Base-by-base conservation (phyloP, 1,284 basidiomycete genomes). In the Mycena sp. region DNA sequence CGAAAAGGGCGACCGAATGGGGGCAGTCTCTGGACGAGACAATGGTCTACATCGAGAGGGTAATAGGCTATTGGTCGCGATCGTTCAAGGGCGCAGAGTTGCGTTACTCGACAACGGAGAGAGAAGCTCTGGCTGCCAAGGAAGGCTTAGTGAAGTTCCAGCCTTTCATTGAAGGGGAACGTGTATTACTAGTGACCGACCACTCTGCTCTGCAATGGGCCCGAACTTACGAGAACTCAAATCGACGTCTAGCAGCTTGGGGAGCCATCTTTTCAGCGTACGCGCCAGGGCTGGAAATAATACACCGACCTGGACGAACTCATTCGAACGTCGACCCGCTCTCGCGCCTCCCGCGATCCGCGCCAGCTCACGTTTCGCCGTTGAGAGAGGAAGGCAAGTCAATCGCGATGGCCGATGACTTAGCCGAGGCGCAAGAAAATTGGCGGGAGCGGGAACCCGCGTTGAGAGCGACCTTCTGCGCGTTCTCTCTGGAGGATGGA, bases 221-320 rank as follows among this genome's bases (percentile, higher is more conserved):
- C 73, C 8, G 63, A 7, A 62, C 61, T 4, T 62, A 62, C 44
- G 44, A 62, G 25, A 62, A 62, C 75, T 4, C 73, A 62, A 18
- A 62, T 71, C 44, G 62, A 70, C 44, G 72, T n/a, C 71, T 78
- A 9, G 52, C 67, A 4, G 50, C 67, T 9, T 77, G 72, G 73
- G 76, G 74, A 22, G 64, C 70, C 1, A 62, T 76, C 6, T 73
- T 77, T 54, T 68, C 77, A 1, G 76, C 76, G 7, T 78, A 74
- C 60, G 44, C 52, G 3, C 77, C 75, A 0, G 69, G 71, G 1
- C 62, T 84, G 25, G 55, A 76, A 5, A 84, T 84, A 13, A 73
- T 83, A 3, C 82, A 83, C 63, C 74, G 79, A 22, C 76, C 81
- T 0, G 82, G 82, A 20, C 59, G 76, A 80, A 81, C 72, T 79